Percentiles rank a stretch among this genome's conserved stretches.
phyloP scores from a whole-genome alignment of 1,284 basidiomycete species.

The Ganoderma lingzhi region DNA sequence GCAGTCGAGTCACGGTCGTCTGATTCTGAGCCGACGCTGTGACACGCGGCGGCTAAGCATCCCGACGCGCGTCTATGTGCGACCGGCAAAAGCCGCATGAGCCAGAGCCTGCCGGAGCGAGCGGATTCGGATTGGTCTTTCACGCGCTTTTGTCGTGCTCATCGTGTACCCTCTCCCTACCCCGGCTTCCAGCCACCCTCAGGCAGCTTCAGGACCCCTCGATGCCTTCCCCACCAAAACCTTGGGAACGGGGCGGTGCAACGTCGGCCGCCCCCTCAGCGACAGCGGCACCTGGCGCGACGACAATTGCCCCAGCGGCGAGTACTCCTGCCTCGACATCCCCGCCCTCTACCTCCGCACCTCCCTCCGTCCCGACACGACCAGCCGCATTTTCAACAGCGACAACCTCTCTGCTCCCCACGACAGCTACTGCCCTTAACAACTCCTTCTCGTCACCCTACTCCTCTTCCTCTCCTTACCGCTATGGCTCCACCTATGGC shows the following conservation, averaged over 20 bases:
- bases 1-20: neutral
- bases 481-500: constrained; percentile 46
- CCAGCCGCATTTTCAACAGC: constrained; percentile 49
- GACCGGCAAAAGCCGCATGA: constrained; percentile 12
- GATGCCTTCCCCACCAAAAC: constrained; percentile 86
- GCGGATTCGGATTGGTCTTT: neutral
- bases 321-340: neutral
- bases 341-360: constrained; percentile 36
- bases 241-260: constrained; percentile 76
- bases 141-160: constrained; percentile 12
- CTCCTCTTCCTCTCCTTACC: constrained; percentile 53
- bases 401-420: constrained; percentile 34
- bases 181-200: neutral
- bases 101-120: neutral
- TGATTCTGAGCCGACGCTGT: neutral
- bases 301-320: constrained; percentile 24
- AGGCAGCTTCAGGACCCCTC: neutral
- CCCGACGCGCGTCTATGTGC: neutral
- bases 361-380: constrained; percentile 48
- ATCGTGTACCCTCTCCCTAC: constrained; percentile 7
- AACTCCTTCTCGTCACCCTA: constrained; percentile 47
- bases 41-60: neutral
- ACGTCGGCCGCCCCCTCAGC: constrained; percentile 43
- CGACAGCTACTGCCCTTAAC: constrained; percentile 28
- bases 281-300: constrained; percentile 34